These are phyloP conservation scores for Fusarium fujikuroi DNA, from an alignment of 2,329 filamentous ascomycete genomes.

Conservation along the genomic window DNA sequence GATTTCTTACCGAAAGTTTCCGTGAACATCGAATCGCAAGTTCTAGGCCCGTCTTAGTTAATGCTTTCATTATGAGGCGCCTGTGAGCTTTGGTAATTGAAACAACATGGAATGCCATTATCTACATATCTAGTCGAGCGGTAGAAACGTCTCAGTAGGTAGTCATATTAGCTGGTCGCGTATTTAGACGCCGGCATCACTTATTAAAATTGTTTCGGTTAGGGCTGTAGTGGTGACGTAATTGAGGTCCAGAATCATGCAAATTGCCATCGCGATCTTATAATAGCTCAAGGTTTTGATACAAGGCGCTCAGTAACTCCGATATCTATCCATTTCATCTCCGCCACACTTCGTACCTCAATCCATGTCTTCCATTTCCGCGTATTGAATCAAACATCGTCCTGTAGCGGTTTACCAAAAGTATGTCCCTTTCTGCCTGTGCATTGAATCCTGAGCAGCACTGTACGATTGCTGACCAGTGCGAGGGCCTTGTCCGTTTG, in stretches of 20 bases:
- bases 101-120: background rate
- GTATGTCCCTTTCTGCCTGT: background rate
- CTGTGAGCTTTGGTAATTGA: background rate
- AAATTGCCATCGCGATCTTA: background rate
- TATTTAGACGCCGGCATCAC: conserved; percentile 49
- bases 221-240: conserved; percentile 30
- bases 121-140: background rate
- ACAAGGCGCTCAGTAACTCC: background rate
- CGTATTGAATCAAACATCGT: background rate
- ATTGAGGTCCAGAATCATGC: background rate
- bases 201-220: conserved; percentile 49
- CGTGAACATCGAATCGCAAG: background rate
- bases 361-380: background rate
- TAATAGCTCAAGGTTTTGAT: background rate
- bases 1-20: background rate
- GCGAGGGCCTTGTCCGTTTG: conserved; percentile 35
- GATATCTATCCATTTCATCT: background rate
- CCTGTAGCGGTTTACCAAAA: conserved; percentile 35
- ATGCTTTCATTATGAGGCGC: background rate
- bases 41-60: background rate
- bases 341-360: background rate
- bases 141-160: background rate
- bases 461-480: conserved; percentile 13
- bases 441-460: conserved; percentile 1
- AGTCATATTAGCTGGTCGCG: background rate